Conservation (phyloP, 257 asterid genomes). For the Solanum gandarillasii region DNA sequence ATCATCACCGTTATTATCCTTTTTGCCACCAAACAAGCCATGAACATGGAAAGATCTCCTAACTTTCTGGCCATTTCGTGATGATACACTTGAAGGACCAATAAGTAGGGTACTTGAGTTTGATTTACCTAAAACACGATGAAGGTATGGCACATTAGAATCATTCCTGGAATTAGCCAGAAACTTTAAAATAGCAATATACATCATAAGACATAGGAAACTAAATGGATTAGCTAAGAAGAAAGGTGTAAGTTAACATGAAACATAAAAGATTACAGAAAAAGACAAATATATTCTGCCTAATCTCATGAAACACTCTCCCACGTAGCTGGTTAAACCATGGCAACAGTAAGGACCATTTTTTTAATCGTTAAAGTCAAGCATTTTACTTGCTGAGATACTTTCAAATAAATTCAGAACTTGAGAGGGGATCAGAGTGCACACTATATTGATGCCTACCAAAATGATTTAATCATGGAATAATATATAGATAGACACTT, state of each 20-base stretch:
- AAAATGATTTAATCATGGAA: background rate
- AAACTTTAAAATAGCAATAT: background rate
- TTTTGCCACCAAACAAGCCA: constrained; percentile 75
- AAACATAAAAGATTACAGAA: background rate
- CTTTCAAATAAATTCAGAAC: background rate
- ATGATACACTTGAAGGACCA: background rate
- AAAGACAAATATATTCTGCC: background rate
- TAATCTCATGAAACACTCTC: background rate
- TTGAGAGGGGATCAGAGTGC: background rate
- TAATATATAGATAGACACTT: background rate
- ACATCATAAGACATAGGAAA: background rate
- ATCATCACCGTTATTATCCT: constrained; percentile 40
- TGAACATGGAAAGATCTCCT: constrained; percentile 24
- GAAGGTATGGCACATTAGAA: background rate
- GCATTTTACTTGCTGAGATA: background rate
- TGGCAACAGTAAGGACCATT: background rate
- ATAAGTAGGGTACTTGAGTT: background rate
- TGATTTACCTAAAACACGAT: background rate
- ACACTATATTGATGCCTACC: background rate
- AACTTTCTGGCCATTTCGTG: background rate
- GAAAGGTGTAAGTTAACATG: background rate
- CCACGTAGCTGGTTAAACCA: background rate
- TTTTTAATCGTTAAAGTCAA: background rate
- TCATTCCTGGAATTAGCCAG: background rate
- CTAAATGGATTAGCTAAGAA: background rate